Percentiles rank a stretch among this genome's conserved stretches.
phyloP scores from a whole-genome alignment of 345 rosid genomes.

The Litchi chinensis region DNA sequence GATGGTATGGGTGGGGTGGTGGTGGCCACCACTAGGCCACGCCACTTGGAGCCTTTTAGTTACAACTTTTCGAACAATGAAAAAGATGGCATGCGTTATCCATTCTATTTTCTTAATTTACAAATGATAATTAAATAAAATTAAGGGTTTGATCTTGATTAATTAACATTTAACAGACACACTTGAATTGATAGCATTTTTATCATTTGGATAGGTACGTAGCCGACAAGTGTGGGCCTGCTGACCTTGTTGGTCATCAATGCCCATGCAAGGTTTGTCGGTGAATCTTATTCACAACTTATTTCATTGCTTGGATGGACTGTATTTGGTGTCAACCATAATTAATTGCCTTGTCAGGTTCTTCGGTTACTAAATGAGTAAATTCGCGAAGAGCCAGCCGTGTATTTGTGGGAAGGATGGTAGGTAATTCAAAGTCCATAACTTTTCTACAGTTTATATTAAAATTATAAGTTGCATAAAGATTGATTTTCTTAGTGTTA shows the following conservation, averaged over 20 bases:
- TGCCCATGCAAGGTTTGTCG: conserved; percentile 64
- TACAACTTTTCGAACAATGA: too few species aligned
- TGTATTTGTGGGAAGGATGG: conserved; percentile 89
- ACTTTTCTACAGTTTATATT: background rate
- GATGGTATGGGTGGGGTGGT: too few species aligned
- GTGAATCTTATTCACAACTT: background rate
- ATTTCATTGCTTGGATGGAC: conserved; percentile 8
- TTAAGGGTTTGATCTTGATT: background rate
- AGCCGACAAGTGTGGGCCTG: conserved; percentile 58
- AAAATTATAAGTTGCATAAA: background rate
- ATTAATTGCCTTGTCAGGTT: conserved; percentile 55
- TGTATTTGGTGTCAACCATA: conserved; percentile 17
- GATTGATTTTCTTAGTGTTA: conserved; percentile 20
- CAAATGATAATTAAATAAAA: background rate
- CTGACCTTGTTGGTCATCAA: conserved; percentile 38
- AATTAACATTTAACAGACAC: background rate
- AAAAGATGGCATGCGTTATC: too few species aligned
- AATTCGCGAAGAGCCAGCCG: conserved; percentile 77
- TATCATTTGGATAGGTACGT: conserved; percentile 40
- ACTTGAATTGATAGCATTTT: background rate
- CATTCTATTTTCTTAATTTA: background rate
- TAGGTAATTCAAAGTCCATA: conserved; percentile 27
- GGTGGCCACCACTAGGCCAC: too few species aligned
- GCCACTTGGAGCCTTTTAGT: too few species aligned
- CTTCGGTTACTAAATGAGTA: conserved; percentile 87